phyloP scores from a whole-genome alignment of 2,329 filamentous ascomycete species.

The Aspergillus proliferans region DNA sequence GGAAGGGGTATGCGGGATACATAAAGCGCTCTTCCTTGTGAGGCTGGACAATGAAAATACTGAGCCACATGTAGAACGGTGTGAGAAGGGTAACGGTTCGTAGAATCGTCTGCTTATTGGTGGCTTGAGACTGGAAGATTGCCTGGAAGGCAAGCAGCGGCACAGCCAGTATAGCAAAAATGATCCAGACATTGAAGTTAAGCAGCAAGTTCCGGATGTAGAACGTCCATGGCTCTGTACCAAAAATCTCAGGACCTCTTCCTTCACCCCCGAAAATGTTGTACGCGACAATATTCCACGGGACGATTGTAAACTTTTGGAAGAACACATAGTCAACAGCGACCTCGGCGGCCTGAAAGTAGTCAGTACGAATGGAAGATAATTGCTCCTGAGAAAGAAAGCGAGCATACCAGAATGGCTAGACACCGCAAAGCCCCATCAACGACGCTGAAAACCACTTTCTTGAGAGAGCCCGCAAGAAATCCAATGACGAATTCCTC shows the following conservation, averaged over 20 bases:
- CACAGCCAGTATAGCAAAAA: constrained; percentile 66
- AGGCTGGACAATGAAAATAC: constrained; percentile 82
- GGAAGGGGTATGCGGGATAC: constrained; percentile 90
- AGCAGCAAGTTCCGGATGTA: constrained; percentile 85
- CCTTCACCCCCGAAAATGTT: constrained; percentile 80
- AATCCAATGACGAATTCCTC: constrained; percentile 63
- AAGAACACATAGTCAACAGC: constrained; percentile 79
- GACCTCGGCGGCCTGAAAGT: constrained; percentile 58
- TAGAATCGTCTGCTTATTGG: constrained; percentile 63
- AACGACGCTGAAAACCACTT: constrained; percentile 55
- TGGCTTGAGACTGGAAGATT: constrained; percentile 53
- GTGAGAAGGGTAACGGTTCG: constrained; percentile 70
- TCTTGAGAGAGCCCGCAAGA: constrained; percentile 52
- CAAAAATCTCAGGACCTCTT: constrained; percentile 82
- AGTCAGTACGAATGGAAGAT: constrained; percentile 17
- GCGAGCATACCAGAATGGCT: constrained; percentile 58
- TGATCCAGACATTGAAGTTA: constrained; percentile 95
- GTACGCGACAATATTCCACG: constrained; percentile 91
- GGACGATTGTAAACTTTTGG: constrained; percentile 66
- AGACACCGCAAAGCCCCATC: constrained; percentile 63
- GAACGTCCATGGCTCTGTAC: constrained; percentile 94
- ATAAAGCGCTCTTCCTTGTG: constrained; percentile 99
- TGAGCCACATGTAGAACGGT: constrained; percentile 92
- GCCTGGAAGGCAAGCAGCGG: constrained; percentile 73
- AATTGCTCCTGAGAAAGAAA: background rate